A percentile compares a stretch with the other conserved stretches of the same genome.
phyloP scores from a whole-genome alignment of 23 red algal genomes.

The Gracilariopsis chorda region DNA sequence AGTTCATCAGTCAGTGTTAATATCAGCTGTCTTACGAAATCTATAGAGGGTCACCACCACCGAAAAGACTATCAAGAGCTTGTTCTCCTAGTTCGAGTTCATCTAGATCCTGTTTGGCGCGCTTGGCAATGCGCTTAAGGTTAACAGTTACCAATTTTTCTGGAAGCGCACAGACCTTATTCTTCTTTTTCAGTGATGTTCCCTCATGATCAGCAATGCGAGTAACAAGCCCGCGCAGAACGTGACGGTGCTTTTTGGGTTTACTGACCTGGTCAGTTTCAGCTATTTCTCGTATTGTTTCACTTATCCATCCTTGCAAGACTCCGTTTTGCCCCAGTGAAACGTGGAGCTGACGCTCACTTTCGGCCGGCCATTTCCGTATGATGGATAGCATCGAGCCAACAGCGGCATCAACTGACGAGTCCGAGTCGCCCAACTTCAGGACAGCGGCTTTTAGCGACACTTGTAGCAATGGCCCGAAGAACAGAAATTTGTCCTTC shows the following conservation, averaged over 20 bases:
- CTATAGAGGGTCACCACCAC: conserved; percentile 44
- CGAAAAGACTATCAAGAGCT: conserved; percentile 52
- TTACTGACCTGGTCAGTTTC: not conserved
- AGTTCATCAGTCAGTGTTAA: not conserved
- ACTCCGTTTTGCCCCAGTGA: not conserved
- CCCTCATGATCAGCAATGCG: conserved; percentile 25
- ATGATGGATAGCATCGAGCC: conserved; percentile 6
- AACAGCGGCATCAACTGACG: not conserved
- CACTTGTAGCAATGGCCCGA: conserved; percentile 4
- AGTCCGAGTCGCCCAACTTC: not conserved
- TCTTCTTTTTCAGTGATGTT: not conserved
- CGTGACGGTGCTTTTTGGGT: not conserved
- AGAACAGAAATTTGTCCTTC: not conserved
- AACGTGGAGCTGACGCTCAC: not conserved
- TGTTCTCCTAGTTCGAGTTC: conserved; percentile 25
- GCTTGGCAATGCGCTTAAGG: not conserved
- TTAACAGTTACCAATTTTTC: conserved; percentile 29
- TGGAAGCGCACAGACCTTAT: conserved; percentile 30
- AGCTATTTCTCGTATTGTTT: not conserved
- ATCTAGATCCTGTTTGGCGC: conserved; percentile 6
- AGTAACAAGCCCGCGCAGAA: not conserved
- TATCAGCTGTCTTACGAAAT: not conserved
- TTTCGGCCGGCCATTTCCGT: conserved; percentile 45
- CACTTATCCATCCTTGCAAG: not conserved
- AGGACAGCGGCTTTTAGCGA: conserved; percentile 6